Evolutionary conservation across 352 stramenopile species (phyloP), one percentile per base, ranked within the genome.

Genomic region (Phytophthora meadii): DNA sequence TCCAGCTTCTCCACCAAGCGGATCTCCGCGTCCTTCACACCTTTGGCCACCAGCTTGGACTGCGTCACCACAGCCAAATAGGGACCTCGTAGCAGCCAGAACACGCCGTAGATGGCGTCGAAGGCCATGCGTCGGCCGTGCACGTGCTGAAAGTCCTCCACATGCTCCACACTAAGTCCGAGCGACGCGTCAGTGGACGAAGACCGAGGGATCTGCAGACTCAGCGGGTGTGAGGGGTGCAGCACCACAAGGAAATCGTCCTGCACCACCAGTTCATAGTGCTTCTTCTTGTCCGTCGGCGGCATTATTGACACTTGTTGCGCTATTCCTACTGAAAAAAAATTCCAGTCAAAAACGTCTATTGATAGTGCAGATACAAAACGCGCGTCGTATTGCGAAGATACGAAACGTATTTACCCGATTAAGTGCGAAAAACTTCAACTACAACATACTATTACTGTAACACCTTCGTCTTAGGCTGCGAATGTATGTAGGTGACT

Each of bases 71-170:
- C 70, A 24, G 86, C 84, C 39, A 94, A 47, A 58, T 93, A 94
- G 12, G 77, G 82, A 0, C 86, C 84, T 2, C 79, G 76, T 27
- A 93, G 72, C 68, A 93, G 65, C 65, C 56, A 78, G 68, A 89
- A 92, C 40, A 94, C 75, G 63, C 86, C 84, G 69, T 90, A 94
- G 63, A 94, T 89, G 28, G 81, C 84, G 68, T 93, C 82, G 36
- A 93, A 92, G 37, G 58, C 66, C 79, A 94, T 87, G 52, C 79
- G 81, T 14, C 87, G 84, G 7, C 87, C 84, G 64, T 93, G 82
- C 50, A 90, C 47, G 45, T 89, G 82, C 63, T 79, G 77, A 44
- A 85, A 79, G 47, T 87, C 74, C 63, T 76, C 62, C 30, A 84
- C 72, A 47, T 92, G 79, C 47, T 94, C 82, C 27, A 90, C 75